phyloP scores from a whole-genome alignment of 345 rosid species.

The Citrus sinensis region DVS_A1.0 CM039165.1:37663001-37663500 shows the following conservation, averaged over 20 bases:
- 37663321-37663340: slow-evolving; percentile 67
- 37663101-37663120: slow-evolving; percentile 34
- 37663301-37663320: slow-evolving; percentile 70
- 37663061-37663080: slow-evolving; percentile 57
- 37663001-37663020: slow-evolving; percentile 38
- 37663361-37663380: slow-evolving; percentile 58
- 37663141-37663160: slow-evolving; percentile 39
- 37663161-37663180: slow-evolving; percentile 92
- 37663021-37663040: slow-evolving; percentile 54
- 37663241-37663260: slow-evolving; percentile 44
- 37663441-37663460: slow-evolving; percentile 83
- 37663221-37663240: slow-evolving; percentile 70
- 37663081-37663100: slow-evolving; percentile 40
- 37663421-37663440: slow-evolving; percentile 66
- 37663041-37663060: slow-evolving; percentile 73
- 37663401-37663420: slow-evolving; percentile 40
- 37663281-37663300: slow-evolving; percentile 50
- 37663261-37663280: slow-evolving; percentile 50
- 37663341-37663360: slow-evolving; percentile 54
- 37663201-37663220: slow-evolving; percentile 72
- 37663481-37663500: slow-evolving; percentile 40
- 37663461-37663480: slow-evolving; percentile 48
- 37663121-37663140: slow-evolving; percentile 42
- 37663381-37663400: slow-evolving; percentile 47
- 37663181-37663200: slow-evolving; percentile 63